Conservation (phyloP, 129 eudicot genomes). For the Logfia minima region DNA sequence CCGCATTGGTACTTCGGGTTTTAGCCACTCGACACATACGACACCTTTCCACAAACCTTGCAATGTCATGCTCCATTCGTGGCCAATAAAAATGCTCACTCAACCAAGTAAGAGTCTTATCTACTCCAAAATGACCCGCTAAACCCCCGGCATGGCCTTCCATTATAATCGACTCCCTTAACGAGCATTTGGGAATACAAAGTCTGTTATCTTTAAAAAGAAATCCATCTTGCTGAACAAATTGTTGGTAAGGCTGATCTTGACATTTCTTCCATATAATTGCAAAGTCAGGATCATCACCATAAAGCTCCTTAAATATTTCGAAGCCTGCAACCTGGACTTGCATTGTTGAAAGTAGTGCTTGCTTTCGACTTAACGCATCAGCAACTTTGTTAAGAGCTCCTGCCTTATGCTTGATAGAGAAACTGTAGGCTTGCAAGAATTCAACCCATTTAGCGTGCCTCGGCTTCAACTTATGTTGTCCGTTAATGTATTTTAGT, state of each 20-base stretch:
- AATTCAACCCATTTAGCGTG: too few species aligned
- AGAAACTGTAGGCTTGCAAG: not conserved
- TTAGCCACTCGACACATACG: too few species aligned
- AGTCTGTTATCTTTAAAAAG: not conserved
- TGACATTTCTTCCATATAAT: not conserved
- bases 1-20: too few species aligned
- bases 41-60: not conserved
- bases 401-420: not conserved
- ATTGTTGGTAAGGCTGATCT: not conserved
- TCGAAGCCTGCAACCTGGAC: not conserved
- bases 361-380: not conserved
- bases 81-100: not conserved
- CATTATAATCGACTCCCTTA: not conserved
- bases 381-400: not conserved
- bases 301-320: not conserved
- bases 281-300: not conserved
- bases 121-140: not conserved
- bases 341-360: not conserved
- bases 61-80: not conserved
- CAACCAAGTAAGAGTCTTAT: not conserved
- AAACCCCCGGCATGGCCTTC: not conserved
- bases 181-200: not conserved
- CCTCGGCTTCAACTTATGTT: too few species aligned
- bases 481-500: too few species aligned
- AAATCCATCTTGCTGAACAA: not conserved